Base-by-base conservation (phyloP, 1,284 basidiomycete genomes). In the Porodaedalea pini region DNA sequence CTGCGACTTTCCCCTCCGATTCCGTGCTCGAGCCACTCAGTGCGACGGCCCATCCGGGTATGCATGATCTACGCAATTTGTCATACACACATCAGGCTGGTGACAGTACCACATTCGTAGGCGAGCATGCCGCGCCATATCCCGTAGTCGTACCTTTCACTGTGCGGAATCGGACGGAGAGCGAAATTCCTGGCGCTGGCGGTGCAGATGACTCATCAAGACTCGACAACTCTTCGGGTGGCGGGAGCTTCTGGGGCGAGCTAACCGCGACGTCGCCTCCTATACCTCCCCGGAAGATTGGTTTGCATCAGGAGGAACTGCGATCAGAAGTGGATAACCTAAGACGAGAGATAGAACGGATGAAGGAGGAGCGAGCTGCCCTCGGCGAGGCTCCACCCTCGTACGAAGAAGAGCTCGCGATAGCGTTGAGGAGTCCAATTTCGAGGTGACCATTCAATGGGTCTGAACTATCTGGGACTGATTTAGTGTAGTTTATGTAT, bases 291-390 rank as follows among this genome's bases (percentile, higher is more conserved):
- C 40, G n/a, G 6, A 44, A 44, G 21, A 23, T 17, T 23, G 41
- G 19, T 8, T 4, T 13, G 6, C 41, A 44, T 1, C 54, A 56
- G 37, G 54, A 54, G 27, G 58, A 54, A 34, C 52, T 66, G 50
- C 41, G 63, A 21, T 54, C 48, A 2, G 66, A 68, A 40, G 64
- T 68, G 27, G 65, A 64, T 27, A 54, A 54, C 25, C 49, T 67
- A 31, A 58, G 66, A 19, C 56, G 63, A 23, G 65, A 68, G 45
- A 65, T 68, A 59, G 57, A 65, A 41, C 44, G 58, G 56, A 65
- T 67, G 36, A 60, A 62, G 29, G 48, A 45, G 31, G 58, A 63
- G 51, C 48, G 60, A 29, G 56, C 4, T n/a, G 50, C 31, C 3
- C 43, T 34, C 13, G 44, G 29, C 10, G 44, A 34, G 36, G 43